Evolutionary conservation across 1,284 basidiomycete species (phyloP).

Genomic region (Athelia psychrophila): DNA sequence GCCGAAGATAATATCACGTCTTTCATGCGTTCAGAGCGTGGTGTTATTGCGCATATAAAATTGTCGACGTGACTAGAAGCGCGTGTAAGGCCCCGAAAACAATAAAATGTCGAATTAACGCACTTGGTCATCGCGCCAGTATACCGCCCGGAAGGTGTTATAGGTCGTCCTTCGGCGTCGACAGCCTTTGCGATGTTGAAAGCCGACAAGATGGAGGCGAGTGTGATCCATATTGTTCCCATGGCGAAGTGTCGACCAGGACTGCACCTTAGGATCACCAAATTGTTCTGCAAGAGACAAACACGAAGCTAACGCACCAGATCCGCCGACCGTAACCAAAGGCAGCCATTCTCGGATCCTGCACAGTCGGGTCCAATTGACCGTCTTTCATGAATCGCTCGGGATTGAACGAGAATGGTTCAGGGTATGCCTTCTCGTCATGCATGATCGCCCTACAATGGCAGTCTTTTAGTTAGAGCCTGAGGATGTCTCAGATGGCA

Average conservation of each 20-base stretch:
- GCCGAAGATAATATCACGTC: not conserved
- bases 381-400: slow-evolving; percentile 10
- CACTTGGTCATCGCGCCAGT: slow-evolving; percentile 12
- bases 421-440: slow-evolving; percentile 10
- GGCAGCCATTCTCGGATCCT: slow-evolving; percentile 8
- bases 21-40: not conserved
- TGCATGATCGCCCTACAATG: slow-evolving; percentile 8
- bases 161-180: not conserved
- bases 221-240: slow-evolving; percentile 6
- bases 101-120: not conserved
- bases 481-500: not conserved
- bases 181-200: not conserved
- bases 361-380: slow-evolving; percentile 9
- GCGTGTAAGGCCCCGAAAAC: not conserved
- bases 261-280: slow-evolving; percentile 1
- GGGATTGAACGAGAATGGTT: slow-evolving; percentile 12
- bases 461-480: slow-evolving; percentile 6
- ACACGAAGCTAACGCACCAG: slow-evolving; percentile 5
- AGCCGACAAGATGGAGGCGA: not conserved
- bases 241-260: slow-evolving; percentile 16
- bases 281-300: not conserved
- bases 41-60: not conserved
- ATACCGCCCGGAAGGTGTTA: not conserved
- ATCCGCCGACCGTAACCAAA: slow-evolving; percentile 16
- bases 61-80: not conserved